Conservation (phyloP, 1,139 yeast species). For the Sugiyamaella grinbergsii region DNA sequence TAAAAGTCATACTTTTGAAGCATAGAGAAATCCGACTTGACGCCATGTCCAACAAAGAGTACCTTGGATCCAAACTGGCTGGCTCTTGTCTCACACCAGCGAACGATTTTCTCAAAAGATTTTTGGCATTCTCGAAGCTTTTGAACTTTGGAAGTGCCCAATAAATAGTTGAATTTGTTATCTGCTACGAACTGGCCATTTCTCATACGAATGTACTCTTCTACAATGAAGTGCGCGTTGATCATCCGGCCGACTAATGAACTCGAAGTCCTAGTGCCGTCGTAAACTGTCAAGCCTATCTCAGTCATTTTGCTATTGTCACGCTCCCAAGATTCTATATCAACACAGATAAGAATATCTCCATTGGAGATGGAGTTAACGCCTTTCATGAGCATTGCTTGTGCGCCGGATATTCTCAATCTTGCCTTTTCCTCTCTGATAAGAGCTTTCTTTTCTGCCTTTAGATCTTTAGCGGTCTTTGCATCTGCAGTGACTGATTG, state of each 20-base stretch:
- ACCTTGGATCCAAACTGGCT: slow-evolving; percentile 29
- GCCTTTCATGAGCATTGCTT: slow-evolving; percentile 9
- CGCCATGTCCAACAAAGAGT: slow-evolving; percentile 68
- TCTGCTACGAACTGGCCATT: slow-evolving; percentile 69
- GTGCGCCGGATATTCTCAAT: slow-evolving; percentile 1
- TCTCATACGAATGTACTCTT: slow-evolving; percentile 50
- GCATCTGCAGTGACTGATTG: background rate
- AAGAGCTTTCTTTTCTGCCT: slow-evolving; percentile 7
- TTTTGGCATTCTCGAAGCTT: slow-evolving; percentile 27
- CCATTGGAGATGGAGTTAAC: slow-evolving; percentile 5
- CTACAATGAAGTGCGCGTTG: slow-evolving; percentile 59
- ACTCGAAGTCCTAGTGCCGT: slow-evolving; percentile 32
- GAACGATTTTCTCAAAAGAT: slow-evolving; percentile 23
- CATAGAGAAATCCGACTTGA: slow-evolving; percentile 63
- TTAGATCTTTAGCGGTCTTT: background rate
- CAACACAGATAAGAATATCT: slow-evolving; percentile 47
- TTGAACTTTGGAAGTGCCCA: slow-evolving; percentile 45
- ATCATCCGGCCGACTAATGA: slow-evolving; percentile 44
- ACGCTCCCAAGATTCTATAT: slow-evolving; percentile 66
- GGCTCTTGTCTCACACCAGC: slow-evolving; percentile 23
- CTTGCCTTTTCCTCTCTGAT: slow-evolving; percentile 7
- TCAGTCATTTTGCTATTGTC: slow-evolving; percentile 55
- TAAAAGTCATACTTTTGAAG: slow-evolving; percentile 51
- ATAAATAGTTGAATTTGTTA: slow-evolving; percentile 56
- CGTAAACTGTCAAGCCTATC: slow-evolving; percentile 66